phyloP scores from a whole-genome alignment of 345 rosid genomes.

The Turritis glabra region DNA sequence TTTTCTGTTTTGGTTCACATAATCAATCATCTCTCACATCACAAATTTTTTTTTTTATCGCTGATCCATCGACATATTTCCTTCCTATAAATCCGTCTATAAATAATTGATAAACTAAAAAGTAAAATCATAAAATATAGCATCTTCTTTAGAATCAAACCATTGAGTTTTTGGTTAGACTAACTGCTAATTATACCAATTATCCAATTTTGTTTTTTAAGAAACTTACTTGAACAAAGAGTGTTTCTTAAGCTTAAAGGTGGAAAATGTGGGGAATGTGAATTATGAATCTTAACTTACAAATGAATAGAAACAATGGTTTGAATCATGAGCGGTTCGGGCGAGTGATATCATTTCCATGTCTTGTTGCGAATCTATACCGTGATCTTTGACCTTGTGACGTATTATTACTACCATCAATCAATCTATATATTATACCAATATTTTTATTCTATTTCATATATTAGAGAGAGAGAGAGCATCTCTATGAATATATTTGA shows the following conservation, averaged over 20 bases:
- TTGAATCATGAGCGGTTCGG: constrained; percentile 21
- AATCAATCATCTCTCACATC: not conserved
- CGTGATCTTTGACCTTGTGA: constrained; percentile 3
- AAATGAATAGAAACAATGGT: constrained; percentile 29
- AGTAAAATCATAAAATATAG: not conserved
- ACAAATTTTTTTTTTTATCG: too few species aligned
- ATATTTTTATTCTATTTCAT: not conserved
- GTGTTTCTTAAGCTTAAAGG: constrained; percentile 27
- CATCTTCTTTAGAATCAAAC: not conserved
- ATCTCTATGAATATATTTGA: not conserved
- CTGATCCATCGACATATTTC: not conserved
- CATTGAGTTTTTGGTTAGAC: not conserved
- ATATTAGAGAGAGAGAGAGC: not conserved
- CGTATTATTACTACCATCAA: not conserved
- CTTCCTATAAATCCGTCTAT: not conserved
- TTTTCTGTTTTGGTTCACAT: not conserved
- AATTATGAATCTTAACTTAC: constrained; percentile 36
- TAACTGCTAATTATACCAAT: not conserved
- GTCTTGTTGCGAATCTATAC: constrained; percentile 29
- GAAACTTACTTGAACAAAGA: not conserved
- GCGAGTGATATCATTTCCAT: constrained; percentile 26
- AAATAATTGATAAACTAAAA: not conserved
- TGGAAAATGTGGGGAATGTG: constrained; percentile 16
- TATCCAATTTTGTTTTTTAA: not conserved
- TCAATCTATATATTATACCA: not conserved